A percentile compares a stretch with the other conserved stretches of the same genome.
Conservation (phyloP, 2,329 filamentous ascomycete species). For the Claviceps purpurea region DNA sequence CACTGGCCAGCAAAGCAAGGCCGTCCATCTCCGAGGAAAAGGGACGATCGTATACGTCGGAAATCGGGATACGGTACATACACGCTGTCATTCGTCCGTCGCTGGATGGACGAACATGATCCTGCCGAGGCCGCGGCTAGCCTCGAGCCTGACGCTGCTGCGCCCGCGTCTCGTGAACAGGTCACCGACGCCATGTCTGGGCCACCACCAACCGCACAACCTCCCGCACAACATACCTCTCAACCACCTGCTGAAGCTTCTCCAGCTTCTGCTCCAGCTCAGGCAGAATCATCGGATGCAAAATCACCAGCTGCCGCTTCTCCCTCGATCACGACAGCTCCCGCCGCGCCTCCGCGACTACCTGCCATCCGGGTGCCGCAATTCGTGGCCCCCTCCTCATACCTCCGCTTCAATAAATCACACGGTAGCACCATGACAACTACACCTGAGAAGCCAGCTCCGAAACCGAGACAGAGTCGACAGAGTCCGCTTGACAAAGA, state of each 20-base stretch:
- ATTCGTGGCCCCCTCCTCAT: conserved; percentile 48
- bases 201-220: conserved; percentile 4
- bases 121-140: conserved; percentile 3
- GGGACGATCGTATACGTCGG: not conserved
- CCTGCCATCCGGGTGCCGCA: conserved; percentile 29
- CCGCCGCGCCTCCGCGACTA: conserved; percentile 5
- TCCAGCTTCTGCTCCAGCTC: not conserved
- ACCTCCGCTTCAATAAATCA: conserved; percentile 31
- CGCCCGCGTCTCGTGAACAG: conserved; percentile 9
- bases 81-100: not conserved
- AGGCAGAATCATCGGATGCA: not conserved
- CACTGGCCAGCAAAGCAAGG: not conserved
- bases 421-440: conserved; percentile 22
- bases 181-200: conserved; percentile 6
- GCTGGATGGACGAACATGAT: conserved; percentile 9
- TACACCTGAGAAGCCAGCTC: conserved; percentile 8
- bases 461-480: conserved; percentile 12
- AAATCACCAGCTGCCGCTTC: not conserved
- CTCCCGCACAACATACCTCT: conserved; percentile 1
- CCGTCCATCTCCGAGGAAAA: not conserved
- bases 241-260: not conserved
- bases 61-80: not conserved
- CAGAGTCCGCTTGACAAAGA: conserved; percentile 57
- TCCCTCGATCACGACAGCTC: not conserved
- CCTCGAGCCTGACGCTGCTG: conserved; percentile 4